Evolutionary conservation across 2,329 filamentous ascomycete genomes (phyloP).

Genomic region (Nothophaeocryptopus gaeumannii): DNA sequence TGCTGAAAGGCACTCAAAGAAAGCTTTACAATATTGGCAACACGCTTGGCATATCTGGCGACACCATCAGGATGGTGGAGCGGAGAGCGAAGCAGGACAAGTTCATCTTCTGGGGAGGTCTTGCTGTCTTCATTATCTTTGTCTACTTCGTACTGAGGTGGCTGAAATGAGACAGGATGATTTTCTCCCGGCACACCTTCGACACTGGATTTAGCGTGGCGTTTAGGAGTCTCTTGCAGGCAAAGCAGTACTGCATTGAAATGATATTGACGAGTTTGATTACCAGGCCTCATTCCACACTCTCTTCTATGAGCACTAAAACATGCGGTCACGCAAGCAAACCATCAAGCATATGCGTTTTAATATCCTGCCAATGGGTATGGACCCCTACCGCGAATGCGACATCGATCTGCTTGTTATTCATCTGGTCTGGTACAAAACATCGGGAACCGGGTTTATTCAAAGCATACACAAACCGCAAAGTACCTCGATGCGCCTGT

Average conservation of each 20-base stretch:
- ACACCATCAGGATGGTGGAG: conserved; percentile 97
- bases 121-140: conserved; percentile 82
- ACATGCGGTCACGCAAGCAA: conserved; percentile 10
- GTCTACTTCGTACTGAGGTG: conserved; percentile 89
- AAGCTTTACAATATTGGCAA: conserved; percentile 89
- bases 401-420: conserved; percentile 12
- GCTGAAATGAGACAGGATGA: conserved; percentile 58
- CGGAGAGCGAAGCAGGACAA: conserved; percentile 89
- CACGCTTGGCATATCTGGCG: conserved; percentile 86
- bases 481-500: too few species aligned
- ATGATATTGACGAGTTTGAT: conserved; percentile 3
- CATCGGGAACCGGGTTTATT: conserved; percentile 1
- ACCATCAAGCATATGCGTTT: conserved; percentile 19
- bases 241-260: conserved; percentile 1
- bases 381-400: conserved; percentile 14
- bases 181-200: neutral
- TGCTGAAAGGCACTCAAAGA: conserved; percentile 91
- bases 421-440: neutral
- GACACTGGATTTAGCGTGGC: conserved; percentile 14
- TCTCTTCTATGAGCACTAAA: neutral
- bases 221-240: conserved; percentile 5
- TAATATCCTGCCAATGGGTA: conserved; percentile 11
- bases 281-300: neutral
- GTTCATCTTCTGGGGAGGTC: conserved; percentile 92
- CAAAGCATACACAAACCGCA: conserved; percentile 4